Conservation (phyloP, 331 rosid species). For the Arachis monticola region DNA sequence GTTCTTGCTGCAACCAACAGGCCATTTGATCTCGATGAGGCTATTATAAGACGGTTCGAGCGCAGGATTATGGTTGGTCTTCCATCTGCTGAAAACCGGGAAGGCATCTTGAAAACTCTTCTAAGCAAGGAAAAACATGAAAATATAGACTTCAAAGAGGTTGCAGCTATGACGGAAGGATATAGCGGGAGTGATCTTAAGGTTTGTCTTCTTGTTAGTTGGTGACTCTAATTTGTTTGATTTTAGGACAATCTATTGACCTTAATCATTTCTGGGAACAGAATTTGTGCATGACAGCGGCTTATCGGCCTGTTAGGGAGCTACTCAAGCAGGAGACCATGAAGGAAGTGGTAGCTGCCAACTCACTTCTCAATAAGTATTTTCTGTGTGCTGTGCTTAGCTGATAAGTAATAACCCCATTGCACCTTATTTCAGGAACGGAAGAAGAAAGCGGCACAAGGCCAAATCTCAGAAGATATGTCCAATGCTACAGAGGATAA, state of each 20-base stretch:
- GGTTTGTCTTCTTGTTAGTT: slow-evolving; percentile 49
- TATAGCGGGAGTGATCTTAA: slow-evolving; percentile 92
- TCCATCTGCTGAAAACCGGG: slow-evolving; percentile 78
- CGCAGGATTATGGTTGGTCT: slow-evolving; percentile 91
- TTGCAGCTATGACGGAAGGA: slow-evolving; percentile 80
- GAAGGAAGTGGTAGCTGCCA: slow-evolving; percentile 62
- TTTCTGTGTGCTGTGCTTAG: background rate
- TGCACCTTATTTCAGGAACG: slow-evolving; percentile 53
- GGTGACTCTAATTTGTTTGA: background rate
- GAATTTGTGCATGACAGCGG: slow-evolving; percentile 85
- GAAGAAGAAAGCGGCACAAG: slow-evolving; percentile 55
- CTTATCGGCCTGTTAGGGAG: slow-evolving; percentile 85
- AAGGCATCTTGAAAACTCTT: slow-evolving; percentile 77
- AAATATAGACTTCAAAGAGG: slow-evolving; percentile 77
- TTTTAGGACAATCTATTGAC: slow-evolving; percentile 36
- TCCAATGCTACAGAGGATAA: slow-evolving; percentile 51
- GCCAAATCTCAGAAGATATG: slow-evolving; percentile 51
- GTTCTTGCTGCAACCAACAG: slow-evolving; percentile 90
- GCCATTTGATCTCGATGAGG: slow-evolving; percentile 91
- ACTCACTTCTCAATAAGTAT: slow-evolving; percentile 19
- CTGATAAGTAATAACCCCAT: background rate
- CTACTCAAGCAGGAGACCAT: slow-evolving; percentile 69
- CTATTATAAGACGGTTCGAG: slow-evolving; percentile 80
- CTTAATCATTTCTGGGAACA: slow-evolving; percentile 47
- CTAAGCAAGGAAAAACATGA: slow-evolving; percentile 72